Evolutionary conservation across 352 stramenopile genomes (phyloP), one percentile per base, ranked within the genome.

Genomic region (Pythium biforme): DNA sequence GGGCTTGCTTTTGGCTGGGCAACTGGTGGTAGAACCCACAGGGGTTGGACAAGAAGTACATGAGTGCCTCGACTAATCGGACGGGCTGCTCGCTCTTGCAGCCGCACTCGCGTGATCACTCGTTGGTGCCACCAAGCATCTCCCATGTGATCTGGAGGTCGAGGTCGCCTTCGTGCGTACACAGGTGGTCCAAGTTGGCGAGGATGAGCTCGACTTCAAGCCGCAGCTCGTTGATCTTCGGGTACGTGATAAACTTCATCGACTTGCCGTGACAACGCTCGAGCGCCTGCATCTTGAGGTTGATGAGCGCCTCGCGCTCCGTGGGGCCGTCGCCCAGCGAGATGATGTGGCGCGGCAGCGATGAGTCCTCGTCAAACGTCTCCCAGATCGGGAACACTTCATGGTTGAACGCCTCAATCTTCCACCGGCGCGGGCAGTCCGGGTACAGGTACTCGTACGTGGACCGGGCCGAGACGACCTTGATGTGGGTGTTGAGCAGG

Each of bases 391-490:
- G 81, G 46, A 90, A 94, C 41, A 94, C 73, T 54, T 95, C 88
- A 48, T 94, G 79, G 59, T 90, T 86, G 52, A 96, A 97, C 10
- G 89, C 88, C 56, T 94, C 79, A 41, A 95, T 83, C 62, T 97
- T 97, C 90, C 90, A 97, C 55, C 84, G 81, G 12, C 79, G 78
- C 15, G 83, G 82, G 59, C 87, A 89, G 57, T 90, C 77, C 20
- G 88, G 89, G 74, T 92, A 96, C 69, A 90, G 27, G n/a, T 88
- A 86, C 64, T 96, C 88, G 71, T 96, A 97, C 20, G 83, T 93
- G 34, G 86, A 92, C 14, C 90, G 85, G n/a, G 90, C 90, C n/a
- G 87, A 96, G 22, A 96, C 70, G 29, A 97, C 83, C 62, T 92
- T 94, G 39, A 97, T 90, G 43, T 86, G 73, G 23, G 79, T 86